phyloP scores from a whole-genome alignment of 305 asterid genomes.

The Fraxinus albicans region DNA sequence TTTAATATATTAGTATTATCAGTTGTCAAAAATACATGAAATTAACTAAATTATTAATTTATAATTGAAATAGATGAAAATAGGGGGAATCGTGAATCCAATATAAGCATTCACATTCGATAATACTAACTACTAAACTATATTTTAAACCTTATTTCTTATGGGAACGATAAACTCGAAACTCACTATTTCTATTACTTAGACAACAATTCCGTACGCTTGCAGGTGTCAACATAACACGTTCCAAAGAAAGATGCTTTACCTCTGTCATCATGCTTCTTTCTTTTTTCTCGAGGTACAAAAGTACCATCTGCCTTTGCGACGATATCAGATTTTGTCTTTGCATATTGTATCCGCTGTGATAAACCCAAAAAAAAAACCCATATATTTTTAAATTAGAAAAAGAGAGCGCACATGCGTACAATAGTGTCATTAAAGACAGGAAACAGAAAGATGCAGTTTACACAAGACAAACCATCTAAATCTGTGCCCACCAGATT shows the following conservation, averaged over 20 bases:
- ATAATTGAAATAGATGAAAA: too few relatives aligned
- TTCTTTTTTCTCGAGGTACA: constrained; percentile 88
- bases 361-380: constrained; percentile 14
- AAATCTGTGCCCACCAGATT: not conserved
- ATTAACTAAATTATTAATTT: too few relatives aligned
- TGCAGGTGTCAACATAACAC: too few relatives aligned
- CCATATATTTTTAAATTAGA: not conserved
- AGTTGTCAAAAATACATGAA: too few relatives aligned
- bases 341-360: constrained; percentile 93
- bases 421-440: not conserved
- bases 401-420: not conserved
- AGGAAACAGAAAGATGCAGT: not conserved
- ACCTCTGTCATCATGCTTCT: constrained; percentile 96
- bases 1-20: too few relatives aligned
- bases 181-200: too few relatives aligned
- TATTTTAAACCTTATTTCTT: too few relatives aligned
- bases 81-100: too few relatives aligned
- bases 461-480: not conserved
- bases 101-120: too few relatives aligned
- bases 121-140: too few relatives aligned
- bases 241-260: constrained; percentile 19
- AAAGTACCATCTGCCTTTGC: constrained; percentile 96
- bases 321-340: constrained; percentile 84
- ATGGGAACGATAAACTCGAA: too few relatives aligned
- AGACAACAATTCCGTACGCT: too few relatives aligned